Percentiles rank a stretch among this genome's conserved stretches.
These are phyloP conservation scores for Nicotiana knightiana DNA, from an alignment of 257 asterid genomes.

Conservation along the genomic window DNA sequence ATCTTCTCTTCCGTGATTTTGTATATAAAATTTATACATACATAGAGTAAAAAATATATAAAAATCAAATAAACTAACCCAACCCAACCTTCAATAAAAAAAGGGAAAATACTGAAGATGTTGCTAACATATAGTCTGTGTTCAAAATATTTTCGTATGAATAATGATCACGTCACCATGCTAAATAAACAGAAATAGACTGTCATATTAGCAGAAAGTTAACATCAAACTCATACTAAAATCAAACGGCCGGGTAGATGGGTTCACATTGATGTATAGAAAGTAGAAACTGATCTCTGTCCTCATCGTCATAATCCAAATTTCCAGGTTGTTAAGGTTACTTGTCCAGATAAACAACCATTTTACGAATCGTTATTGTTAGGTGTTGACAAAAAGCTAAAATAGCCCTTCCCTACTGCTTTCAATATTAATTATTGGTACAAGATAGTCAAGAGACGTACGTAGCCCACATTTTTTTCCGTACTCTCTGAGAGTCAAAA, in stretches of 20 bases:
- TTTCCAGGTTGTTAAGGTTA: not conserved
- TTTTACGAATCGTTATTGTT: not conserved
- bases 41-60: too few species aligned
- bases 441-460: not conserved
- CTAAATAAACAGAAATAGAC: not conserved
- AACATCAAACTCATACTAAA: not conserved
- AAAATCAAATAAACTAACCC: too few species aligned
- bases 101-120: too few species aligned
- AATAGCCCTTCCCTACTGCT: not conserved
- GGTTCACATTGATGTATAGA: not conserved
- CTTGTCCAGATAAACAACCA: not conserved
- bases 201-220: not conserved
- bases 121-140: too few species aligned
- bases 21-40: too few species aligned
- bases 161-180: not conserved
- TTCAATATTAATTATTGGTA: not conserved
- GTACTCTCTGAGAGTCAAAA: not conserved
- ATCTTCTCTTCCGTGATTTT: too few species aligned
- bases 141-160: not conserved
- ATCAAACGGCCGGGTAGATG: not conserved
- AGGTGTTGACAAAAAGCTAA: slow-evolving; percentile 3
- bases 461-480: not conserved
- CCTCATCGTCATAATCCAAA: not conserved
- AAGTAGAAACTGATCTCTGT: not conserved
- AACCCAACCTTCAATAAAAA: too few species aligned